phyloP scores from a whole-genome alignment of 345 rosid genomes.

The Arabis hirsuta region DNA sequence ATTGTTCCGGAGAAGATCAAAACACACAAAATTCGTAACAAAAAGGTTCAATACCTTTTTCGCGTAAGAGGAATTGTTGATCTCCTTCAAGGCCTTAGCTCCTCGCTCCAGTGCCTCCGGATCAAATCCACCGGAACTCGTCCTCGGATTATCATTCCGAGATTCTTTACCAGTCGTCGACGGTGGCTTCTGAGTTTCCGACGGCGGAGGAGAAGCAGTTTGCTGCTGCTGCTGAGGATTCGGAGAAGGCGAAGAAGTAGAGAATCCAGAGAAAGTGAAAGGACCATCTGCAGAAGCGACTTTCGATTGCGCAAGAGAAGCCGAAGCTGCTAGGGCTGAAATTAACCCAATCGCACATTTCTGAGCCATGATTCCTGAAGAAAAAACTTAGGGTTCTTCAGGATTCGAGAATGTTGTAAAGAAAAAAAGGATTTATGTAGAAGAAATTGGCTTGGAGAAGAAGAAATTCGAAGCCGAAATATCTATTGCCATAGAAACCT shows the following conservation, averaged over 20 bases:
- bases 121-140: constrained; percentile 85
- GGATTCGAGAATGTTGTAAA: constrained; percentile 21
- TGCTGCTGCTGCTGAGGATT: constrained; percentile 38
- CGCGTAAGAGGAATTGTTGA: constrained; percentile 65
- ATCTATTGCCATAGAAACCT: constrained; percentile 34
- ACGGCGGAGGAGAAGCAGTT: constrained; percentile 25
- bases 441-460: constrained; percentile 44
- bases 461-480: constrained; percentile 40
- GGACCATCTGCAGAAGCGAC: constrained; percentile 71
- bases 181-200: constrained; percentile 38
- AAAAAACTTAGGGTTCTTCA: constrained; percentile 8
- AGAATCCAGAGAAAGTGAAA: constrained; percentile 51
- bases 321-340: constrained; percentile 72
- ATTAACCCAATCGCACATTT: constrained; percentile 62
- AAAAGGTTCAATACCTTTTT: constrained; percentile 62
- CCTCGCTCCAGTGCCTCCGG: constrained; percentile 94
- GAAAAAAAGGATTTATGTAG: constrained; percentile 11
- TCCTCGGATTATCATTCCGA: constrained; percentile 80
- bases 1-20: constrained; percentile 1
- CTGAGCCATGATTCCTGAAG: constrained; percentile 58
- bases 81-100: constrained; percentile 76
- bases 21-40: neutral
- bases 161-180: neutral
- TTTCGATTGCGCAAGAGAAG: constrained; percentile 51
- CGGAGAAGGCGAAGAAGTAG: constrained; percentile 39